Evolutionary conservation across 768 basidiomycete species (phyloP).

Genomic region (Tylopilus balloui): DNA sequence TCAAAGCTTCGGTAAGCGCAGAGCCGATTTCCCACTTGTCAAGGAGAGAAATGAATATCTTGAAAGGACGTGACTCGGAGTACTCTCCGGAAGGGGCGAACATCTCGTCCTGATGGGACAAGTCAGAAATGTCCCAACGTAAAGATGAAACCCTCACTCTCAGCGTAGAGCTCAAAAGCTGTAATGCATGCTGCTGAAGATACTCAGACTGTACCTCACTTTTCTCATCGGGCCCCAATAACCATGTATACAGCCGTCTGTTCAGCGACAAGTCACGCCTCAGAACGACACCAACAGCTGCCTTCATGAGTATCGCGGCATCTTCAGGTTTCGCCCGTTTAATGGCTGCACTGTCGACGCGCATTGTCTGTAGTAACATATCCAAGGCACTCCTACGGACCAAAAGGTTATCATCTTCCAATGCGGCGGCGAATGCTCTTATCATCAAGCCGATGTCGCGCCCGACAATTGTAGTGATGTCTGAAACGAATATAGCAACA

Average conservation of each 20-base stretch:
- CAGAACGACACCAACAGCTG: constrained; percentile 84
- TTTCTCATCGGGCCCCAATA: constrained; percentile 79
- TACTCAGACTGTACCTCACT: constrained; percentile 70
- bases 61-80: constrained; percentile 82
- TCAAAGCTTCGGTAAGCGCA: constrained; percentile 69
- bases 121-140: constrained; percentile 10
- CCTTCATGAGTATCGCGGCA: constrained; percentile 76
- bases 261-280: constrained; percentile 91
- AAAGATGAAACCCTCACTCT: constrained; percentile 42
- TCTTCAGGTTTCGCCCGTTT: constrained; percentile 69
- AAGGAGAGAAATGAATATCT: constrained; percentile 89
- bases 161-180: constrained; percentile 64
- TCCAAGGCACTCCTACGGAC: constrained; percentile 86
- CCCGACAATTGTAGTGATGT: constrained; percentile 70
- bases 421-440: constrained; percentile 80
- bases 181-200: constrained; percentile 65
- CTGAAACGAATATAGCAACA: constrained; percentile 29
- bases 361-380: constrained; percentile 71
- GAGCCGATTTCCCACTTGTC: constrained; percentile 98
- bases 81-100: constrained; percentile 65
- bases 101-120: constrained; percentile 63
- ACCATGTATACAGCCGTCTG: constrained; percentile 88
- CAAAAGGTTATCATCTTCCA: constrained; percentile 92
- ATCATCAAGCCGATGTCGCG: constrained; percentile 92
- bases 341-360: constrained; percentile 67